phyloP scores from a whole-genome alignment of 2,329 filamentous ascomycete species.

The Epichloe elymi region DNA sequence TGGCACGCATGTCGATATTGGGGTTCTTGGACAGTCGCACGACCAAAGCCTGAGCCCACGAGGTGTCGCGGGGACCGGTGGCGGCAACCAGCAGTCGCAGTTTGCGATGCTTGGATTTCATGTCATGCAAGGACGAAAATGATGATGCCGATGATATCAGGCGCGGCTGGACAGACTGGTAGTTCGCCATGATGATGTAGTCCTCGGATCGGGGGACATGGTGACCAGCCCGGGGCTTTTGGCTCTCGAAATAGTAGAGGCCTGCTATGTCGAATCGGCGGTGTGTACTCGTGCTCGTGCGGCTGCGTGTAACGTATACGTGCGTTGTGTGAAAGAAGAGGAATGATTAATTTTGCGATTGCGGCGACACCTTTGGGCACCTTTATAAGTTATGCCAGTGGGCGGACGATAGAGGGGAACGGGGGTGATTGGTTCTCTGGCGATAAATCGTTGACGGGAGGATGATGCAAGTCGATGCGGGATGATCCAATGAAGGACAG shows the following conservation, averaged over 20 bases:
- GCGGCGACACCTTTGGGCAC: not conserved
- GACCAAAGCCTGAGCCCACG: slow-evolving; percentile 52
- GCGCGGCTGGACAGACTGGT: slow-evolving; percentile 18
- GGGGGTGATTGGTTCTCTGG: not conserved
- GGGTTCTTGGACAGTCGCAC: slow-evolving; percentile 53
- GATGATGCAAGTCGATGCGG: not conserved
- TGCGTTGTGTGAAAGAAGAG: not conserved
- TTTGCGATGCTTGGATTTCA: slow-evolving; percentile 27
- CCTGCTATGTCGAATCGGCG: not conserved
- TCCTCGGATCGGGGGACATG: slow-evolving; percentile 17
- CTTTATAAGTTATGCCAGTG: not conserved
- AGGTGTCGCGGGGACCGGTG: slow-evolving; percentile 50
- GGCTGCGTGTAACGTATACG: no score
- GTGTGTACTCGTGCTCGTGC: not conserved
- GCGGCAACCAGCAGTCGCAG: slow-evolving; percentile 51
- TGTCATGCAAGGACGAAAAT: slow-evolving; percentile 24
- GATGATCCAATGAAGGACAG: not conserved
- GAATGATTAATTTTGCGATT: not conserved
- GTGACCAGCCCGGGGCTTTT: slow-evolving; percentile 4
- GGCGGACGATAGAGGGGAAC: not conserved
- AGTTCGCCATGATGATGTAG: slow-evolving; percentile 20
- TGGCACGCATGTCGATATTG: slow-evolving; percentile 46
- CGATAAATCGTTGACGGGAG: not conserved
- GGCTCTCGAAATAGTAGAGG: not conserved
- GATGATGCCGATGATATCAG: slow-evolving; percentile 19